phyloP scores from a whole-genome alignment of 1,284 basidiomycete genomes.

The Moniliella sp. region DNA sequence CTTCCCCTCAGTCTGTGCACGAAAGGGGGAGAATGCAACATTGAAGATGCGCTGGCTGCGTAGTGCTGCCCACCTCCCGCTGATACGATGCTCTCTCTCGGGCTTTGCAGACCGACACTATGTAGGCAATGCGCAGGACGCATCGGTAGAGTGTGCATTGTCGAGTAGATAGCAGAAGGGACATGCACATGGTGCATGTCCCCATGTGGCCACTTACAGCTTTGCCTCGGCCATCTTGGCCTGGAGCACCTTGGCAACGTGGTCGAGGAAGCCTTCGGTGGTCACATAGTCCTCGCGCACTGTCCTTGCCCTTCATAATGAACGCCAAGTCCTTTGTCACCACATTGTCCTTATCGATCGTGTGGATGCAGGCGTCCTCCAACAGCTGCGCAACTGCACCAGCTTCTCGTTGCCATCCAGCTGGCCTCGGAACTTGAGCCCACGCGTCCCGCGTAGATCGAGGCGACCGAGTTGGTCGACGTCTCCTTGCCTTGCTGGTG shows the following conservation, averaged over 20 bases:
- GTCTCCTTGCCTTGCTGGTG: constrained; percentile 73
- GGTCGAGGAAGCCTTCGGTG: constrained; percentile 28
- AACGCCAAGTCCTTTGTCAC: constrained; percentile 85
- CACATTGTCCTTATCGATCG: constrained; percentile 68
- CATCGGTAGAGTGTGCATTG: too few relatives aligned
- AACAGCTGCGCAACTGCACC: constrained; percentile 51
- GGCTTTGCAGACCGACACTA: too few relatives aligned
- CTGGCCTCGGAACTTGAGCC: constrained; percentile 66
- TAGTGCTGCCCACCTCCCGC: too few relatives aligned
- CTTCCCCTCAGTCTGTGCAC: too few relatives aligned
- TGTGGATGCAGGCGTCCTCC: constrained; percentile 69
- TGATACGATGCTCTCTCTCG: too few relatives aligned
- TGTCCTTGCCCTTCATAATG: constrained; percentile 66
- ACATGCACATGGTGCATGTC: too few relatives aligned
- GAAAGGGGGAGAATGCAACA: too few relatives aligned
- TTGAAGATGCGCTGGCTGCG: too few relatives aligned
- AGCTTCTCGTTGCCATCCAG: constrained; percentile 64
- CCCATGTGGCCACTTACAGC: too few relatives aligned
- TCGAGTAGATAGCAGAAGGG: too few relatives aligned
- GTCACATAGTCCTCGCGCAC: constrained; percentile 27
- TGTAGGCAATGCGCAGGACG: too few relatives aligned
- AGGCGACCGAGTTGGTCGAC: constrained; percentile 85
- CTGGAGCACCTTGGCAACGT: constrained; percentile 17
- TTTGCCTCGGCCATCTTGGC: constrained; percentile 11
- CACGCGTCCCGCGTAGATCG: constrained; percentile 98